Evolutionary conservation across 129 eudicot species (phyloP), one percentile per base, ranked within the genome.

Genomic region (Centella asiatica): DNA sequence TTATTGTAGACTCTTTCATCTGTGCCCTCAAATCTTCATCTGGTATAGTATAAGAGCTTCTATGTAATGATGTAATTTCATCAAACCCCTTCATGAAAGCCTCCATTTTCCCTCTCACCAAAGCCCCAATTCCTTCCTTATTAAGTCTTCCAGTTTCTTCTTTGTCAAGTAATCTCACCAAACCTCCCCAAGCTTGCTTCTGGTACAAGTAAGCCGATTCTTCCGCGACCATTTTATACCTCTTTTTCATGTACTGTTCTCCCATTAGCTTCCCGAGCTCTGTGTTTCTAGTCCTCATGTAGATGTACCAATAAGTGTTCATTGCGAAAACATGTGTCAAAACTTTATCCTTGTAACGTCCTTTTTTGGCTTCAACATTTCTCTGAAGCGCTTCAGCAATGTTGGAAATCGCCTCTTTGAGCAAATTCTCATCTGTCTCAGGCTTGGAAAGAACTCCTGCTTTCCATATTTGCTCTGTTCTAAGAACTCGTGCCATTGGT

Each of bases 291-390:
- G 85, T 68, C 72, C 95, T 66, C 92, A 87, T 87, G 80, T 87
- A 87, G 34, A 87, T 87, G 67, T 83, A 87, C 95, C 95, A 87
- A 12, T 87, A 83, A 0, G 83, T 81, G 66, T 87, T 87, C 95
- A 87, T 83, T 1, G 78, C 69, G 64, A 83, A 87, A 39, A 87
- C 73, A 45, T 83, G 82, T 17, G 79, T 59, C 20, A 87, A 64
- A 18, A 84, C 85, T 81, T 78, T 80, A 32, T 87, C 95, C 54
- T 83, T 87, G 62, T 81, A 87, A n/a, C 76, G 63, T 11, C 62
- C 57, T 40, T 71, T 81, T 46, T 83, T 81, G 0, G 79, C 55
- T 70, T 83, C 95, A 0, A 84, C 65, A 44, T 87, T 80, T 51
- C 95, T 60, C 42, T 78, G 80, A 20, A 87, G 72, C 14, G 95